phyloP scores from a whole-genome alignment of 2,329 filamentous ascomycete species.

The Cercospora berteroae region DNA sequence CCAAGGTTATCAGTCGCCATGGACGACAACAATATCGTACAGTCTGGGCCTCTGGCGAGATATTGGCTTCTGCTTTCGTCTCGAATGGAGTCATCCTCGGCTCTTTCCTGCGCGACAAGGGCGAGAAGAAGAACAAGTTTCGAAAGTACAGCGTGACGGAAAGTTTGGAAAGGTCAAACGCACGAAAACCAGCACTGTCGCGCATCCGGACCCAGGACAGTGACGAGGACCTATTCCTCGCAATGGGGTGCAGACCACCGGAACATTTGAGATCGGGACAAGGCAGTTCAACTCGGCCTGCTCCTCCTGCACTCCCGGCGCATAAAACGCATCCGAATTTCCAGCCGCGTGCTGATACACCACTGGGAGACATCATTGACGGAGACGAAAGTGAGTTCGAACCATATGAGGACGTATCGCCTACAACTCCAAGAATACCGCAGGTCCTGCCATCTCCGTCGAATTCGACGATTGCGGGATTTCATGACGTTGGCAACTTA shows the following conservation, averaged over 20 bases:
- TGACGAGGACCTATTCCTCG: slow-evolving; percentile 84
- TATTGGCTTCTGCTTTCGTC: slow-evolving; percentile 81
- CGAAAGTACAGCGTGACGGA: slow-evolving; percentile 56
- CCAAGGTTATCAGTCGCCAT: slow-evolving; percentile 66
- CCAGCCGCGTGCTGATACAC: not conserved
- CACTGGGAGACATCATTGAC: slow-evolving; percentile 18
- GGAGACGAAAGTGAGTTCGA: slow-evolving; percentile 19
- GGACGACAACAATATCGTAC: slow-evolving; percentile 85
- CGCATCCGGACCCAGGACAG: slow-evolving; percentile 74
- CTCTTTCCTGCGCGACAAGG: slow-evolving; percentile 86
- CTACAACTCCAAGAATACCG: slow-evolving; percentile 8
- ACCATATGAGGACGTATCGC: slow-evolving; percentile 2
- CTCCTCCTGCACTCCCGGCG: slow-evolving; percentile 43
- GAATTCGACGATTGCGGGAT: slow-evolving; percentile 56
- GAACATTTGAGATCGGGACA: slow-evolving; percentile 44
- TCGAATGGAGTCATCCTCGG: slow-evolving; percentile 88
- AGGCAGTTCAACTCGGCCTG: slow-evolving; percentile 37
- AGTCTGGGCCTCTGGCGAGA: slow-evolving; percentile 83
- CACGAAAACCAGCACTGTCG: slow-evolving; percentile 60
- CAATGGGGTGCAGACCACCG: slow-evolving; percentile 68
- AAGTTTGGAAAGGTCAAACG: slow-evolving; percentile 55
- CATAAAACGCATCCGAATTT: not conserved
- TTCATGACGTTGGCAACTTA: slow-evolving; percentile 81
- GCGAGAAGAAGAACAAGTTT: slow-evolving; percentile 85
- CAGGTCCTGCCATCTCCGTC: slow-evolving; percentile 24